Percentiles rank a stretch among this genome's conserved stretches.
Evolutionary conservation across 257 asterid species (phyloP).

Genomic region (Solanum gandarillasii): DNA sequence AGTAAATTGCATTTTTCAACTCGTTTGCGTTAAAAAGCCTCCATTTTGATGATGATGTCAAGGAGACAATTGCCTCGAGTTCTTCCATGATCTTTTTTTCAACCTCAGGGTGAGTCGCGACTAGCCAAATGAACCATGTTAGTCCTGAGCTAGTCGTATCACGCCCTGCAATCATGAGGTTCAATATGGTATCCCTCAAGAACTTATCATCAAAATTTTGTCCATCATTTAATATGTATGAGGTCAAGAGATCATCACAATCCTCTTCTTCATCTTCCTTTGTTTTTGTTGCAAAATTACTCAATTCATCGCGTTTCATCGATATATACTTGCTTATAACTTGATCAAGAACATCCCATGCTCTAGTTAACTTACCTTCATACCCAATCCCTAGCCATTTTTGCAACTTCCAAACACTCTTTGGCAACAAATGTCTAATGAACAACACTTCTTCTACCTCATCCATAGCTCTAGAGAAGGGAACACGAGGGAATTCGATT

Average conservation of each 20-base stretch:
- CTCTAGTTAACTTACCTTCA: conserved; percentile 22
- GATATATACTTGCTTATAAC: conserved; percentile 20
- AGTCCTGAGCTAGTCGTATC: conserved; percentile 51
- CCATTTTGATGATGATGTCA: neutral
- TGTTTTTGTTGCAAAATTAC: neutral
- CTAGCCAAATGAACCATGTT: conserved; percentile 53
- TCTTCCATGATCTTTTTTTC: conserved; percentile 28
- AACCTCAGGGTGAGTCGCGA: conserved; percentile 26
- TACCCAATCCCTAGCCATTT: conserved; percentile 32
- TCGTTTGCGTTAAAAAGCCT: conserved; percentile 18
- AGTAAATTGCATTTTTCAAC: conserved; percentile 17
- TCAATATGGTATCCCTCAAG: conserved; percentile 38
- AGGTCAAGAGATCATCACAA: conserved; percentile 25
- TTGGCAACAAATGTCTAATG: conserved; percentile 38
- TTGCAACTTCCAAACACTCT: conserved; percentile 23
- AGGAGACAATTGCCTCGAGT: neutral
- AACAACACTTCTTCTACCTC: conserved; percentile 43
- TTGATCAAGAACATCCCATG: conserved; percentile 22
- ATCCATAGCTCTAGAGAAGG: conserved; percentile 46
- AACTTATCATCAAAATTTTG: conserved; percentile 24
- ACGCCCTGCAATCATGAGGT: conserved; percentile 50
- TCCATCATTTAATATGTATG: conserved; percentile 14
- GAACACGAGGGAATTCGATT: conserved; percentile 20
- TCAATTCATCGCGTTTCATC: conserved; percentile 7
- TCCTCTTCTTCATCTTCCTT: conserved; percentile 1